Base-by-base conservation (phyloP, 1,284 basidiomycete genomes). In the Chondrostereum purpureum region DNA sequence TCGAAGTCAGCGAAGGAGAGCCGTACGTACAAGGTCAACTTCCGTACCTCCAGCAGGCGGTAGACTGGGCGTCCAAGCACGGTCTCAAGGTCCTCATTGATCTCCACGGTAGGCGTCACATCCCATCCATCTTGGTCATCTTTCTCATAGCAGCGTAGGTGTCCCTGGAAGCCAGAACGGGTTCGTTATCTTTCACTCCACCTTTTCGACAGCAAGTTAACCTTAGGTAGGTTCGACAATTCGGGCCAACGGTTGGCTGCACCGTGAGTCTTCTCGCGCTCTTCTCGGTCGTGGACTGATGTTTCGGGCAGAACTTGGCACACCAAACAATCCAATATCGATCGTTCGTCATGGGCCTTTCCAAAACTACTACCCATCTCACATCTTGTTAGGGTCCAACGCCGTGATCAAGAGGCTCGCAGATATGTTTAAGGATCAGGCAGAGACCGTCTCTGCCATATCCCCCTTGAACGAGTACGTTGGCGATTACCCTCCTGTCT, bases 111-210 rank as follows among this genome's bases (percentile, higher is more conserved):
- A 44, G 38, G 57, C 53, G 4, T 23, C 14, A 19, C 6, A 31
- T 21, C n/a, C 8, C 13, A 17, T 11, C 22, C 12, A 13, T 12
- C 19, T 36, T 20, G 10, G 14, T 11, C 17, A 40, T 10, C 16
- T 43, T 11, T 11, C 13, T 42, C 18, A 6, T 37, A 14, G 22
- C 3, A 8, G 18, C n/a, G n/a, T 41, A 71, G 69, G 69, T 42
- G 88, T 78, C 16, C 90, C 90, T 0, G 89, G 87, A 16, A 87
- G 82, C 53, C 85, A 93, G 66, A 92, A 88, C 53, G 84, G 84
- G 83, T 83, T 52, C 37, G 70, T 61, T 27, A 42, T 21, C 17
- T 49, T 10, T 36, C 14, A 35, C 6, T 23, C 19, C 24, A 14
- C 35, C 5, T 49, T 35, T 18, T 44, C 14, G 22, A 14, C 40